Evolutionary conservation across 495 filamentous ascomycete species (phyloP).

Genomic region (Hypoxylon fragiforme): DNA sequence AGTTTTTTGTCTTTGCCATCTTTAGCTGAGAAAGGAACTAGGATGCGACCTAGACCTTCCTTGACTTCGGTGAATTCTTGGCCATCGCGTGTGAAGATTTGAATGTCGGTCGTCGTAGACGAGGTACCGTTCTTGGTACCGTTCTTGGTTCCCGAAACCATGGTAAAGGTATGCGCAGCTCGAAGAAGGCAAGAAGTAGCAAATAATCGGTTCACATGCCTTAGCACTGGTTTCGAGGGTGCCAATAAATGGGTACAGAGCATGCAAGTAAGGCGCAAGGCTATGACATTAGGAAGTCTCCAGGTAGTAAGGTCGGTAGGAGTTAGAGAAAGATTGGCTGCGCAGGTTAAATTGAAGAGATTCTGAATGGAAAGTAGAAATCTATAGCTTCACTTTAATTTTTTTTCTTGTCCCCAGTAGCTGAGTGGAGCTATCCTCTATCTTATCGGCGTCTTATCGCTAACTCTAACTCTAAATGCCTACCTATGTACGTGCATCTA

Average conservation of each 20-base stretch:
- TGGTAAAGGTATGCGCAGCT: slow-evolving; percentile 32
- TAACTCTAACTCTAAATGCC: too few relatives aligned
- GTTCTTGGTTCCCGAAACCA: slow-evolving; percentile 20
- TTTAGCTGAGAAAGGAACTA: slow-evolving; percentile 44
- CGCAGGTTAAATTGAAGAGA: too few relatives aligned
- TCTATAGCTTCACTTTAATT: too few relatives aligned
- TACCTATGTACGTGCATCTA: too few relatives aligned
- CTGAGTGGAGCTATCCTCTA: too few relatives aligned
- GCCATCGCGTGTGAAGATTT: slow-evolving; percentile 42
- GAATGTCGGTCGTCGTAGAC: slow-evolving; percentile 36
- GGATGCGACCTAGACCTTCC: slow-evolving; percentile 51
- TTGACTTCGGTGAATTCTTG: slow-evolving; percentile 47
- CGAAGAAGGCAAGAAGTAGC: slow-evolving; percentile 5
- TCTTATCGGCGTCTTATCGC: too few relatives aligned
- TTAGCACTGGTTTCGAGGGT: neutral
- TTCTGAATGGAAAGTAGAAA: too few relatives aligned
- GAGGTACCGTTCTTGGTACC: slow-evolving; percentile 11
- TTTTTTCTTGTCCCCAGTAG: too few relatives aligned
- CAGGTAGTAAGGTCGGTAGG: too few relatives aligned
- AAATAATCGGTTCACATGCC: slow-evolving; percentile 25
- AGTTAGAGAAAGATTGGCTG: too few relatives aligned
- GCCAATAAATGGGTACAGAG: neutral
- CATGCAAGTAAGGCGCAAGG: slow-evolving; percentile 22
- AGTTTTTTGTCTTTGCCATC: slow-evolving; percentile 29
- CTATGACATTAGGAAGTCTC: neutral